Base-by-base conservation (phyloP, 805 yeast species). In the Saccharomycodes ludwigii region DNA sequence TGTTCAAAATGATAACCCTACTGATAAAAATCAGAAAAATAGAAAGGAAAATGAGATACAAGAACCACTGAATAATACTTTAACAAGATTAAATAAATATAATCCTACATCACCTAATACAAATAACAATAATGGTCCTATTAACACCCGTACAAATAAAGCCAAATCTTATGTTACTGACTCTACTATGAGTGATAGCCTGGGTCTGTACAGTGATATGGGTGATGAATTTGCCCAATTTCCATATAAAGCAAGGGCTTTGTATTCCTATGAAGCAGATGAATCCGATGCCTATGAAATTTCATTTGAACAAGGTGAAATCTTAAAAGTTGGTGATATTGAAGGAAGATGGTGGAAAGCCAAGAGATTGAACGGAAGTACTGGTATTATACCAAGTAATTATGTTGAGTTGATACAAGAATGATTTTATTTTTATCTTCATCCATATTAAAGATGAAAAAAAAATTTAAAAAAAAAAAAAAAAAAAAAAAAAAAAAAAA, bases 331-430 rank as follows among this genome's bases (percentile, higher is more conserved):
- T 21, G 83, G 83, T 43, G 96, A 88, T 49, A 83, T 84, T 35
- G 81, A 81, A 42, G 96, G 96, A 28, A 76, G 93, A 59, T 88
- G 98, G 98, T 88, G 97, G 97, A 95, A 85, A 59, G 96, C 95
- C 24, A 73, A 80, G 54, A 72, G 86, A 48, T 66, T 78, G 6
- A 79, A 73, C 43, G 98, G 98, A 21, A 91, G 85, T 53, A 80
- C 84, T 27, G 98, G 97, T 43, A 88, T 88, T 47, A 85, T 95
- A 56, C 97, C 98, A 31, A 78, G 94, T 46, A 91, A 88, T 56
- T 88, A 88, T 50, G 86, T 88, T 29, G 82, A 82, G 55, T 63
- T 85, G 38, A 59, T 78, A 35, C 74, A 68, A 39, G 56, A 42
- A 41, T n/a, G n/a, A 19, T 5, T 13, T 29, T 22, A 16, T 21